These are phyloP conservation scores for Sporothrix luriei DNA, from an alignment of 2,329 filamentous ascomycete species.

Conservation along the genomic window DNA sequence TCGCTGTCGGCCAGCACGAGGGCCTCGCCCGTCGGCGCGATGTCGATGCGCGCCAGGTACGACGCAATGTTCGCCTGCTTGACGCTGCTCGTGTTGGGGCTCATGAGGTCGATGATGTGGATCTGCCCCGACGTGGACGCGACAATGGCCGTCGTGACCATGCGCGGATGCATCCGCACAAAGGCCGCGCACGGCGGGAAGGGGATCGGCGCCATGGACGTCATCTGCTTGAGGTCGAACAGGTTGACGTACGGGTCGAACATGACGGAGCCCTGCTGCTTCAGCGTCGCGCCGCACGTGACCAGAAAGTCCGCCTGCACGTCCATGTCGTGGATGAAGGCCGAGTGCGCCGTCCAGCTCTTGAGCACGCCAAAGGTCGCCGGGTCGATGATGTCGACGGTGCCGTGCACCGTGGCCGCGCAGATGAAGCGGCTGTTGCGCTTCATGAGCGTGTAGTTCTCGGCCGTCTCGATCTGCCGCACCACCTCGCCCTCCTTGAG, in stretches of 20 bases:
- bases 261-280: constrained; percentile 75
- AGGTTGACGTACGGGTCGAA: constrained; percentile 93
- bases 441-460: constrained; percentile 90
- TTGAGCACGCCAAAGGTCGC: constrained; percentile 76
- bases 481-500: constrained; percentile 70
- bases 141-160: constrained; percentile 93
- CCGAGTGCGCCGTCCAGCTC: constrained; percentile 86
- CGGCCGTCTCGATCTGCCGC: constrained; percentile 56
- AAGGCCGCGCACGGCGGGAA: constrained; percentile 91
- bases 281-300: constrained; percentile 88
- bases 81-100: constrained; percentile 83
- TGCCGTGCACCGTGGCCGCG: constrained; percentile 80
- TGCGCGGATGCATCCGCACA: constrained; percentile 93
- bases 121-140: constrained; percentile 90
- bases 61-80: constrained; percentile 76
- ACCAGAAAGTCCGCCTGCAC: constrained; percentile 92
- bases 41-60: constrained; percentile 77
- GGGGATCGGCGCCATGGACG: constrained; percentile 84
- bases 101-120: constrained; percentile 94
- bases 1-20: constrained; percentile 79
- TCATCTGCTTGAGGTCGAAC: constrained; percentile 89
- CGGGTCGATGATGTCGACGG: constrained; percentile 83
- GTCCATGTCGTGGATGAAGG: constrained; percentile 94
- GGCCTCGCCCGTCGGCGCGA: constrained; percentile 85
- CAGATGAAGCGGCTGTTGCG: constrained; percentile 81